Evolutionary conservation across 139 green algal genomes (phyloP).

Genomic region (Edaphochlamys debaryana): DNA sequence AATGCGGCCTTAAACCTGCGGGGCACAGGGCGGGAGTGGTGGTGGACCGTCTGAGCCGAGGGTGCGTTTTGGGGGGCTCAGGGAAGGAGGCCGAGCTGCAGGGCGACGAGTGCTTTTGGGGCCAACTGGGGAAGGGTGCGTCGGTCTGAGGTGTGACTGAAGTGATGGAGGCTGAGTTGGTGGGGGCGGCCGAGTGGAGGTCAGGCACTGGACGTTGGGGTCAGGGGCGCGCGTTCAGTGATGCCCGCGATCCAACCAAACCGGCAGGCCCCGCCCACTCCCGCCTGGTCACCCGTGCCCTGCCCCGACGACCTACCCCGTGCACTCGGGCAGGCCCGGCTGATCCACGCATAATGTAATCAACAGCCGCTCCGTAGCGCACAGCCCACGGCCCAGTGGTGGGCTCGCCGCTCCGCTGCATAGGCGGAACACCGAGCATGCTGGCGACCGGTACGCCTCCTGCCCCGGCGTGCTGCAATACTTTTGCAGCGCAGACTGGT

Average conservation of each 20-base stretch:
- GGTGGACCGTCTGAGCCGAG: no score
- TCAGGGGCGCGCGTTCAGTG: no score
- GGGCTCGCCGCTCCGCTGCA: background rate
- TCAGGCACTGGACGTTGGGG: no score
- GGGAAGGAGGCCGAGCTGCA: no score
- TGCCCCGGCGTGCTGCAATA: background rate
- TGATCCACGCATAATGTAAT: constrained; percentile 13
- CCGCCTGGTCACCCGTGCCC: no score
- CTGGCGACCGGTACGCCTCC: background rate
- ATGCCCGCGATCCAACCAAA: no score
- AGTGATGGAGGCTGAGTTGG: no score
- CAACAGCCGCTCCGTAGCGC: background rate
- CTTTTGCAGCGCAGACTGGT: background rate
- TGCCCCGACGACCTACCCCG: constrained; percentile 20
- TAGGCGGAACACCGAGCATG: constrained; percentile 8
- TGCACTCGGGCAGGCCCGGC: constrained; percentile 5
- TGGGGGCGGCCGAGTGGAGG: no score
- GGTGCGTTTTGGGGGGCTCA: background rate
- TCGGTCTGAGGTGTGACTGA: no score
- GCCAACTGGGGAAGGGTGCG: no score
- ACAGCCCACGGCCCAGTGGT: background rate
- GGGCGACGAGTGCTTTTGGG: no score
- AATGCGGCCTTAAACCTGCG: constrained; percentile 2
- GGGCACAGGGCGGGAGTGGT: no score
- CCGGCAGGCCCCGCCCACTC: background rate